Base-by-base conservation (phyloP, 2,329 filamentous ascomycete genomes). In the Pseudogymnoascus sp. region DNA sequence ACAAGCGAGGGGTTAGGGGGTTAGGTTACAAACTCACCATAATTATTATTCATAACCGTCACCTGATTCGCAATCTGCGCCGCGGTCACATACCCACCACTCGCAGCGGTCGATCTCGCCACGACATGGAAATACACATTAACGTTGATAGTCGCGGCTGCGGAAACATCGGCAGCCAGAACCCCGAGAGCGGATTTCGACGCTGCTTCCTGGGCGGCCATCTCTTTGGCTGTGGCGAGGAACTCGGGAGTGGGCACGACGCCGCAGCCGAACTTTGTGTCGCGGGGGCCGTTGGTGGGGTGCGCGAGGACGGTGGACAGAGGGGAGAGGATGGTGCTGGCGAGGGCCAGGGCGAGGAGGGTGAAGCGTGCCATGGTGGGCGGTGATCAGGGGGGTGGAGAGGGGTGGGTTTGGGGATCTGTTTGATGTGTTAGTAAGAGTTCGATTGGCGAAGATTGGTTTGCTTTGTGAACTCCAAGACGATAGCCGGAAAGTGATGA, bases 111-210 rank as follows among this genome's bases (percentile, higher is more conserved):
- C 7, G 68, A 69, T 6, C 65, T 66, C n/a, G 71, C 70, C 41
- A 76, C 67, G 61, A 76, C 71, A 64, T 76, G 74, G 67, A 73
- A 74, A 63, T 74, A 76, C 51, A 72, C 72, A 14, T 71, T 65
- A 61, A 76, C 48, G 45, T 64, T 67, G 63, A 73, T 69, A 19
- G 65, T 68, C n/a, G 68, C 65, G 23, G 68, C 63, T 23, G 65
- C 63, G 25, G 66, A 61, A 19, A 62, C 62, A 13, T 60, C 63
- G 2, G 64, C 62, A 19, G n/a, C 10, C 8, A 57, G 10, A 57
- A 16, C 14, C 10, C 51, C 51, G 51, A 57, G 51, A 34, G 51
- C 51, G 31, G 66, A 62, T 61, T 25, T 21, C 51, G 57, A 62
- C 57, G 45, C 48, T 6, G 65, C 64, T 21, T 67, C 64, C 39